phyloP scores from a whole-genome alignment of 257 asterid genomes.

The Apocynum venetum region DNA sequence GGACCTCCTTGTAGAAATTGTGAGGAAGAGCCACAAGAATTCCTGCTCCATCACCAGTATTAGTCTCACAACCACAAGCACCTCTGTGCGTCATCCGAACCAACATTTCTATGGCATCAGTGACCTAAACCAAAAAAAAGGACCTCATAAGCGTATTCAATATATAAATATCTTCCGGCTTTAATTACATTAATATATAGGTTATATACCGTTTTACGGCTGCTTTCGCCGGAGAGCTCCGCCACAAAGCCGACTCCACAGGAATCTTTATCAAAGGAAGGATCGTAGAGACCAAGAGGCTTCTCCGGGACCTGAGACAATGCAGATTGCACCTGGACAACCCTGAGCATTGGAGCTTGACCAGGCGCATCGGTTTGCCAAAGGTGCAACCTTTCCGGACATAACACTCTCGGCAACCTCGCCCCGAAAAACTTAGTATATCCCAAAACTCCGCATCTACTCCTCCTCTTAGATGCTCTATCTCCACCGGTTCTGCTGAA shows the following conservation, averaged over 20 bases:
- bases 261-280: conserved; percentile 90
- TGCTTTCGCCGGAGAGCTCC: conserved; percentile 90
- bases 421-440: conserved; percentile 43
- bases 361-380: conserved; percentile 63
- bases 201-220: conserved; percentile 78
- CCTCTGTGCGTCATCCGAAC: conserved; percentile 96
- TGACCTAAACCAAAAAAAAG: conserved; percentile 43
- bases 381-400: conserved; percentile 46
- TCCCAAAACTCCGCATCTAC: conserved; percentile 26
- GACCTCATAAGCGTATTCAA: not conserved
- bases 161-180: not conserved
- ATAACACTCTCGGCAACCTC: conserved; percentile 37
- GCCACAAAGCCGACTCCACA: conserved; percentile 99
- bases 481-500: conserved; percentile 37
- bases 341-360: conserved; percentile 46
- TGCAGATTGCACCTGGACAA: conserved; percentile 51
- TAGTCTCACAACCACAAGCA: conserved; percentile 96
- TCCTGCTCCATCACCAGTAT: conserved; percentile 99
- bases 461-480: conserved; percentile 31
- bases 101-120: conserved; percentile 96
- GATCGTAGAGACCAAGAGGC: conserved; percentile 94
- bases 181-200: conserved; percentile 1
- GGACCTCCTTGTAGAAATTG: conserved; percentile 78
- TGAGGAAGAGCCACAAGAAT: conserved; percentile 96
- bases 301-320: conserved; percentile 90